These are phyloP conservation scores for Phytophthora sansomeana DNA, from an alignment of 352 stramenopile species.

Conservation along the genomic window DNA sequence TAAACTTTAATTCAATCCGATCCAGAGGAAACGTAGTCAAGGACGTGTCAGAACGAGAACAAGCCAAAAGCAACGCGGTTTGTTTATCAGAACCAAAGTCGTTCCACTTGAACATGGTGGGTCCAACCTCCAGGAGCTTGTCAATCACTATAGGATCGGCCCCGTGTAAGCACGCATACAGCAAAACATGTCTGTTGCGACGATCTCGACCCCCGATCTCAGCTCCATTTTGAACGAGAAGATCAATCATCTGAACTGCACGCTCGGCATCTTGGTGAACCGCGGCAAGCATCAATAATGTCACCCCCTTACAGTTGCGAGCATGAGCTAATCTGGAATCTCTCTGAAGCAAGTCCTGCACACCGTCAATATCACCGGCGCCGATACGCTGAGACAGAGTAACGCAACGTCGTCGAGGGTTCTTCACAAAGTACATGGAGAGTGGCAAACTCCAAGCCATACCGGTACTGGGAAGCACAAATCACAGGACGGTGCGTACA, in stretches of 20 bases:
- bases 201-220: slow-evolving; percentile 12
- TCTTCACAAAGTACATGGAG: not conserved
- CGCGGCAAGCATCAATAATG: slow-evolving; percentile 25
- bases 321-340: slow-evolving; percentile 12
- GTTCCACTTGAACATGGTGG: not conserved
- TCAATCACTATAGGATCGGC: not conserved
- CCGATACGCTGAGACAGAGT: not conserved
- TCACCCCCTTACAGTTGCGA: slow-evolving; percentile 11
- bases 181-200: slow-evolving; percentile 9
- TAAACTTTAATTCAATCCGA: slow-evolving; percentile 5
- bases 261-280: slow-evolving; percentile 2
- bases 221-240: slow-evolving; percentile 10
- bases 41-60: slow-evolving; percentile 5
- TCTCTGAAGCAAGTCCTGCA: slow-evolving; percentile 4
- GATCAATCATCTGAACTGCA: slow-evolving; percentile 14
- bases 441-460: not conserved
- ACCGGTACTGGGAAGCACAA: too few relatives aligned
- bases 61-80: not conserved
- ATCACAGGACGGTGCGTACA: too few relatives aligned
- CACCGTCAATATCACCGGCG: slow-evolving; percentile 4
- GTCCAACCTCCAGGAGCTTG: not conserved
- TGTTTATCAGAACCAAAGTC: not conserved
- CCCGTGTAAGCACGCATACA: slow-evolving; percentile 2
- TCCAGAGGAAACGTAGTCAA: slow-evolving; percentile 22
- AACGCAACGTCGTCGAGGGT: not conserved